Evolutionary conservation across 2,329 filamentous ascomycete species (phyloP), one percentile per base, ranked within the genome.

Genomic region (Volutella citrinella): DNA sequence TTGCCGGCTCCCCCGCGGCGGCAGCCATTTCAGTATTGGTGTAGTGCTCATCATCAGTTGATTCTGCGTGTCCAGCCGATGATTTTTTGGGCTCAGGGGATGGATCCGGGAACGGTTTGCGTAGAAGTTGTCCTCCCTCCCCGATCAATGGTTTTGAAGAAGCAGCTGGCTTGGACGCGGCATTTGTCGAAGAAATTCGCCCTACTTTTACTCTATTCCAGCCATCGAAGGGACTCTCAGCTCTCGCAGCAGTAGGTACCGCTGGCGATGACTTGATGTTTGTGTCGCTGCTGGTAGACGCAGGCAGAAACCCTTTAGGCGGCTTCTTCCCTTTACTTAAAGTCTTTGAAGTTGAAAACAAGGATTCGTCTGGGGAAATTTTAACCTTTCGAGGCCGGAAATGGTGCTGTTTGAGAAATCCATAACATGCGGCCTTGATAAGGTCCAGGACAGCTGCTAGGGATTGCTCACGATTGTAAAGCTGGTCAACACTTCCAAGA

Each of bases 321-420:
- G 40, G 19, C 19, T 42, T 46, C 16, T 37, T 43, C 5, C 47
- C 33, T 19, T 46, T 39, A 5, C 46, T 36, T 4, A 43, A 27
- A 7, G 37, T 48, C 19, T 30, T 49, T 6, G 46, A 36, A 2
- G 57, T 55, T 3, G 53, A 58, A 29, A 53, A 46, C 2, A 46
- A 29, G 2, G 50, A 51, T 15, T 49, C 38, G 3, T 58, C 46
- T 3, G 42, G 27, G 3, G 48, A 45, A 5, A 49, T 11, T 3
- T 46, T 48, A 11, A 55, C 35, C 12, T 48, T 57, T 26, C 60
- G 69, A 9, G 84, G 82, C 5, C 74, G 70, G 47, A 91, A 83
- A 42, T 84, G 71, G 49, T 93, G 74, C 18, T 80, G 80, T 35
- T 77, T 78, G 7, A 97, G 63, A 60, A 95, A 96, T 40, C 88